phyloP scores from a whole-genome alignment of 2,329 filamentous ascomycete species.

The Colletotrichum zoysiae region DNA sequence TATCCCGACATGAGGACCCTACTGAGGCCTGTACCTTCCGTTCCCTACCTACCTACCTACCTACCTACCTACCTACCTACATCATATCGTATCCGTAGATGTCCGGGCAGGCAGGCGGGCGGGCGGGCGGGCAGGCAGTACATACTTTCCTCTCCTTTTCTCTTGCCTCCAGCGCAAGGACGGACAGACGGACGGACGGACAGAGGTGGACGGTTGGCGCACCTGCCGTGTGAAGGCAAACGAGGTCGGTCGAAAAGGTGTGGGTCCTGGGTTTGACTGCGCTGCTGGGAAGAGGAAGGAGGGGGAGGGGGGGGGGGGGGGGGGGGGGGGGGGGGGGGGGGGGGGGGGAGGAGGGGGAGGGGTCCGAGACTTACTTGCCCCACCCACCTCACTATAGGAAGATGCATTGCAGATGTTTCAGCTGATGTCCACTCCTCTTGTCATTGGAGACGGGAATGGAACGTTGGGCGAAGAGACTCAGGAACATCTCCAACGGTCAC shows the following conservation, averaged over 20 bases:
- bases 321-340: conserved; percentile 12
- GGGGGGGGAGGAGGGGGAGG: neutral
- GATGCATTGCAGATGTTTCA: conserved; percentile 41
- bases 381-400: conserved; percentile 17
- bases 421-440: conserved; percentile 42
- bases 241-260: neutral
- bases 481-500: conserved; percentile 39
- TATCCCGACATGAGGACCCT: neutral
- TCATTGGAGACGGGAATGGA: conserved; percentile 41
- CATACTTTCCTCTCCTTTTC: too few relatives aligned
- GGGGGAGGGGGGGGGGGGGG: neutral
- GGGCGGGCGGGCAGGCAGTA: too few relatives aligned
- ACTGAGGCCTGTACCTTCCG: neutral
- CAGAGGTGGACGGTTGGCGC: neutral
- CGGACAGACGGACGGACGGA: neutral
- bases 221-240: neutral
- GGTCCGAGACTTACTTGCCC: neutral
- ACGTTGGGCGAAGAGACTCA: conserved; percentile 36
- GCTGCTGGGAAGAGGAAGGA: too few relatives aligned
- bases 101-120: too few relatives aligned
- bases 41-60: too few relatives aligned
- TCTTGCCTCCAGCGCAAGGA: neutral
- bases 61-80: too few relatives aligned
- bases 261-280: neutral
- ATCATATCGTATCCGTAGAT: too few relatives aligned